A percentile compares a stretch with the other conserved stretches of the same genome.
Evolutionary conservation across 768 basidiomycete species (phyloP).

Genomic region (Galerina marginata): DNA sequence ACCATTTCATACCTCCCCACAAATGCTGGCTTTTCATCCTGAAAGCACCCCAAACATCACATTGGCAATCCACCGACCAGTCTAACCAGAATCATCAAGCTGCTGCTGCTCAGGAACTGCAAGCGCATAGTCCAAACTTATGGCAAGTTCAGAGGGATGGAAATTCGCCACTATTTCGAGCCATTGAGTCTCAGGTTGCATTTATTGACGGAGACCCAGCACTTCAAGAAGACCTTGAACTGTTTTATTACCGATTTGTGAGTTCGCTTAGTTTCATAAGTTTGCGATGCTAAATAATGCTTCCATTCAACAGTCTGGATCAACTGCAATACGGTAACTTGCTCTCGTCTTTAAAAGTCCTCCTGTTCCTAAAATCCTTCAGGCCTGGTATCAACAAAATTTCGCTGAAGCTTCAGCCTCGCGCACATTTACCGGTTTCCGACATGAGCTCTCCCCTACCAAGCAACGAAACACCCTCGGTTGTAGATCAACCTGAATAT

Average conservation of each 20-base stretch:
- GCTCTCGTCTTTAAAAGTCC: neutral
- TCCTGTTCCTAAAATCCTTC: neutral
- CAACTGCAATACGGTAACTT: slow-evolving; percentile 4
- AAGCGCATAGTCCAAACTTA: neutral
- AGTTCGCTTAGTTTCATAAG: neutral
- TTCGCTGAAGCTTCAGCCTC: slow-evolving; percentile 4
- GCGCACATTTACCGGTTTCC: neutral
- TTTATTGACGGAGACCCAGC: slow-evolving; percentile 7
- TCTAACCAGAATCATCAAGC: neutral
- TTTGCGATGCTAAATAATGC: neutral
- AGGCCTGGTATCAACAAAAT: slow-evolving; percentile 8
- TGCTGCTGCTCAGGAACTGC: neutral
- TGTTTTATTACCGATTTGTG: slow-evolving; percentile 4
- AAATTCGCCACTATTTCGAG: neutral
- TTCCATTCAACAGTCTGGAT: neutral
- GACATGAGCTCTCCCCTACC: slow-evolving; percentile 5
- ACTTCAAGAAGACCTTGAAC: slow-evolving; percentile 2
- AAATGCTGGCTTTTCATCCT: neutral
- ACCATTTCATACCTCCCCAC: neutral
- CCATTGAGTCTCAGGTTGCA: slow-evolving; percentile 1
- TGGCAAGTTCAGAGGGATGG: neutral
- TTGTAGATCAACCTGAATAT: neutral
- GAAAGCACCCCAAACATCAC: neutral
- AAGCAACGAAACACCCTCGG: neutral
- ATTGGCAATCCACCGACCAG: neutral